A percentile compares a stretch with the other conserved stretches of the same genome.
Evolutionary conservation across 352 stramenopile genomes (phyloP).

Genomic region (Phytophthora meadii): DNA sequence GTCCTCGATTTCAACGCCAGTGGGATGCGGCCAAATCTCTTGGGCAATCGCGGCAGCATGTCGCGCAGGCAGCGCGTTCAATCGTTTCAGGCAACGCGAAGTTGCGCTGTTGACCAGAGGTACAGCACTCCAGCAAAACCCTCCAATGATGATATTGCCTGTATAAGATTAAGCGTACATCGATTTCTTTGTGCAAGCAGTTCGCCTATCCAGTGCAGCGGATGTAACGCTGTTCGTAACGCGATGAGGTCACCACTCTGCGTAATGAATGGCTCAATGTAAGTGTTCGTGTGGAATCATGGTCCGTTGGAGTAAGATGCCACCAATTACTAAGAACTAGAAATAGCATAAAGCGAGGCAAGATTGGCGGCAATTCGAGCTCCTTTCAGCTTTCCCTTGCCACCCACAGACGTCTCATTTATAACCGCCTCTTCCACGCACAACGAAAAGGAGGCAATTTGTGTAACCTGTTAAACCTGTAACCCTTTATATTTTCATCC

Average conservation of each 20-base stretch:
- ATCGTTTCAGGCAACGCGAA: constrained; percentile 2
- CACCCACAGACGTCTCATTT: not conserved
- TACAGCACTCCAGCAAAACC: not conserved
- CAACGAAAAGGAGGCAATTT: not conserved
- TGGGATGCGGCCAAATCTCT: constrained; percentile 17
- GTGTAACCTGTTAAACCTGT: constrained; percentile 13
- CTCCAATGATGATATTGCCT: not conserved
- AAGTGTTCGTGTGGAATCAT: not conserved
- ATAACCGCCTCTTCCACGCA: constrained; percentile 14
- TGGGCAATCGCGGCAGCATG: constrained; percentile 15
- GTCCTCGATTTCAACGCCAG: no score
- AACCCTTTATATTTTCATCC: constrained; percentile 1
- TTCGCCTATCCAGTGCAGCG: not conserved
- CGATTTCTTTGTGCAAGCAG: constrained; percentile 5
- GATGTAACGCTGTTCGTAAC: constrained; percentile 20
- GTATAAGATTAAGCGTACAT: not conserved
- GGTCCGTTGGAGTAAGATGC: constrained; percentile 1
- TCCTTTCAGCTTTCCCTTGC: constrained; percentile 1
- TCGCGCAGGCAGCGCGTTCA: constrained; percentile 18
- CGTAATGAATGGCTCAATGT: constrained; percentile 11
- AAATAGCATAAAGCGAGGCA: no score
- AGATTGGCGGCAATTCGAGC: no score
- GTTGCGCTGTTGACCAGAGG: not conserved
- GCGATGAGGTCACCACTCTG: constrained; percentile 22
- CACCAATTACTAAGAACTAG: not conserved